These are phyloP conservation scores for Talaromyces proteolyticus DNA, from an alignment of 495 filamentous ascomycete species.

Conservation along the genomic window DNA sequence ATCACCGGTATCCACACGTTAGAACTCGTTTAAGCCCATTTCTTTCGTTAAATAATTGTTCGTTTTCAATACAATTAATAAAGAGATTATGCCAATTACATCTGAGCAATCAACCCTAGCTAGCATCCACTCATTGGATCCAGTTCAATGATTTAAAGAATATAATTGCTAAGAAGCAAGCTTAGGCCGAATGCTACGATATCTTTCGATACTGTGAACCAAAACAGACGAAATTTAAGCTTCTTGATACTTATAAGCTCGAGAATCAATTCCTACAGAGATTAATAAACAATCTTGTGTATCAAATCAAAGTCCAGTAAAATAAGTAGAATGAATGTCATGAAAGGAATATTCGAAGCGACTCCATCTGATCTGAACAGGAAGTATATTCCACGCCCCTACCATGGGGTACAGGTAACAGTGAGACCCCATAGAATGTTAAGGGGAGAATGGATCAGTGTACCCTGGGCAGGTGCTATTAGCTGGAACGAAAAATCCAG, in stretches of 20 bases:
- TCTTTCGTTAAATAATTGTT: no score
- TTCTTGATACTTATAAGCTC: not conserved
- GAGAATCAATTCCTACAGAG: not conserved
- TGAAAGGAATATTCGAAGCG: not conserved
- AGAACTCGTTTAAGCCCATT: no score
- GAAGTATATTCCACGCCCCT: not conserved
- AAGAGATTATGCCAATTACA: no score
- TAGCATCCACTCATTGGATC: no score
- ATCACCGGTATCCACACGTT: no score
- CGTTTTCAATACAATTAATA: no score
- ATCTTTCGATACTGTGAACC: not conserved
- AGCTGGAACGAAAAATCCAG: constrained; percentile 6
- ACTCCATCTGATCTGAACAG: not conserved
- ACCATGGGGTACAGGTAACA: not conserved
- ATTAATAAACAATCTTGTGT: not conserved
- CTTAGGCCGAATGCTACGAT: not conserved
- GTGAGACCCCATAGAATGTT: not conserved
- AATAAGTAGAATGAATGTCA: not conserved
- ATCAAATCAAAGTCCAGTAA: not conserved
- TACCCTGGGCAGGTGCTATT: constrained; percentile 6
- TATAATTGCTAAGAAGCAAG: not conserved
- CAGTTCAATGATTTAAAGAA: not conserved
- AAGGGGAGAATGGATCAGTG: constrained; percentile 4
- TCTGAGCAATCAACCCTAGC: no score
- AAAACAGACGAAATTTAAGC: not conserved